Conservation (phyloP, 768 basidiomycete species). For the Tricholoma furcatifolium region DNA sequence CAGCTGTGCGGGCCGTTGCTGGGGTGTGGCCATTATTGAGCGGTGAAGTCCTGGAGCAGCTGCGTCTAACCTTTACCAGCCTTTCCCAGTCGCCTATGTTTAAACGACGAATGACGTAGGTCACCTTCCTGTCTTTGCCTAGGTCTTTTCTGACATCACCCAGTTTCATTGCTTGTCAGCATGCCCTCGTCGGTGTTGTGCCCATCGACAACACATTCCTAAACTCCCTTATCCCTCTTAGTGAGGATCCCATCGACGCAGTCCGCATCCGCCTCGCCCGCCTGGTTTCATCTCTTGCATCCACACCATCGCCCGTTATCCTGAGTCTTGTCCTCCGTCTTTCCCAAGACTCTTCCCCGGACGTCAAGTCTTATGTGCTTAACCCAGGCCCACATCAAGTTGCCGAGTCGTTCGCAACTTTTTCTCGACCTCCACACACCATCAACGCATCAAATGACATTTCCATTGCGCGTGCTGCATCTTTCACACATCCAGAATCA, state of each 20-base stretch:
- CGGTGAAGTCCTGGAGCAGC: slow-evolving; percentile 28
- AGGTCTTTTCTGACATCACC: slow-evolving; percentile 13
- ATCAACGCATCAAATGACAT: background rate
- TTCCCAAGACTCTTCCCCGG: slow-evolving; percentile 54
- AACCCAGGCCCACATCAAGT: slow-evolving; percentile 19
- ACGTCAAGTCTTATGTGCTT: slow-evolving; percentile 61
- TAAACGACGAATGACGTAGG: slow-evolving; percentile 74
- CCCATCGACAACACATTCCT: slow-evolving; percentile 51
- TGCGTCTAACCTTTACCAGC: slow-evolving; percentile 40
- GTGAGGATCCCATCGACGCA: slow-evolving; percentile 70
- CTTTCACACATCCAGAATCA: background rate
- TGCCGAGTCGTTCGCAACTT: slow-evolving; percentile 24
- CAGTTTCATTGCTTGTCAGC: slow-evolving; percentile 76
- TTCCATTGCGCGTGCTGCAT: background rate
- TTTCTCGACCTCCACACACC: slow-evolving; percentile 35
- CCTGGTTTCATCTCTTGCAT: slow-evolving; percentile 41
- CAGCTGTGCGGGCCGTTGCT: slow-evolving; percentile 58
- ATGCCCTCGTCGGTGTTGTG: slow-evolving; percentile 50
- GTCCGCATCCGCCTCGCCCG: slow-evolving; percentile 88
- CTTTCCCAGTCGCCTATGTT: slow-evolving; percentile 47
- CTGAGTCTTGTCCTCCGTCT: slow-evolving; percentile 44
- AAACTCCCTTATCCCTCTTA: slow-evolving; percentile 52
- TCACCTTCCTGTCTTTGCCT: slow-evolving; percentile 15
- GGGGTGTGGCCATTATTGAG: slow-evolving; percentile 2
- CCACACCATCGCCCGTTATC: slow-evolving; percentile 31